Evolutionary conservation across 805 yeast genomes (phyloP), one percentile per base, ranked within the genome.

Genomic region (Wickerhamomyces chaumierensis): DNA sequence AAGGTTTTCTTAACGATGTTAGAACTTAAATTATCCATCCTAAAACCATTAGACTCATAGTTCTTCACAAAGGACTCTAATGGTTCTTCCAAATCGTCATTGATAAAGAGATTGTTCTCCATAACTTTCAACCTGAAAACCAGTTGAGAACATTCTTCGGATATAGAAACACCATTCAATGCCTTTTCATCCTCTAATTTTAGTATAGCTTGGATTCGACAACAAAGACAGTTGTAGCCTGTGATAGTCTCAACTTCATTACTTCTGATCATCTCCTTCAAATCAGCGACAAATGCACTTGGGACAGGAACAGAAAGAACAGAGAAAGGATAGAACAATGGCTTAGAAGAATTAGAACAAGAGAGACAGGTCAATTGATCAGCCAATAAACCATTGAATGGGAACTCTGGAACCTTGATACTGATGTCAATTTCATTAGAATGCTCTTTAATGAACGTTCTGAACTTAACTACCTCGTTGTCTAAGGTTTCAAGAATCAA

Each of bases 271-370:
- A 90, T 61, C 1, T 69, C 68, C 2, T 66, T 68, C 31, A 88
- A 55, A 2, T 63, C 58, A 0, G 75, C 68, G 12, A 65, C 45
- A 31, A 57, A 51, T 38, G 56, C 47, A 41, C 65, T 71, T 0
- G 96, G 97, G 0, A 85, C 78, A 38, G 77, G 76, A 36, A 87
- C 59, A 1, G 95, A 83, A 28, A 81, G 59, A 47, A 88, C 83
- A 43, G 76, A 62, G 58, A 82, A 82, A 11, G 81, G 75, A 18
- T 76, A 67, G 43, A 68, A 64, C 35, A 61, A 66, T 4, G 79
- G 75, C 32, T 72, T 69, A 8, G 94, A 79, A 3, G 68, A 66
- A 34, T 68, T 66, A 2, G 73, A 64, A 53, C 97, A 90, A 12
- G 63, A 62, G 39, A 77, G 60, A 52, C 97, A 90, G 23, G 71